Evolutionary conservation across 208 protist species (phyloP), one percentile per base, ranked within the genome.

Genomic region (Giardia muris): DNA sequence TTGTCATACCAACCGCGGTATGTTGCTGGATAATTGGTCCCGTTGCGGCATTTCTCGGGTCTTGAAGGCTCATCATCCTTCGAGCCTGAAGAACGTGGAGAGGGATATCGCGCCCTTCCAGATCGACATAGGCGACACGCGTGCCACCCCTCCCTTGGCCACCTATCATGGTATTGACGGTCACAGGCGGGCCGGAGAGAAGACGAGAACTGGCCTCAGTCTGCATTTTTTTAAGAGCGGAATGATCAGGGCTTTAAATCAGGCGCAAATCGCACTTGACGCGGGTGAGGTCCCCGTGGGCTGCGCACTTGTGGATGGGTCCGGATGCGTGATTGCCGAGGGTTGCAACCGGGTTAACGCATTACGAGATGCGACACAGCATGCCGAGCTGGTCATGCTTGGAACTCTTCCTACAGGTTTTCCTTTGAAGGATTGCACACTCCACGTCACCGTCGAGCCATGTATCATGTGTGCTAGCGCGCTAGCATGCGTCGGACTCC

Each of bases 391-490:
- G 19, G 30, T 76, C 19, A 30, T 30, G 30, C 30, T 76, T 10
- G 57, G 19, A 39, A 10, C 10, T 10, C 30, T 76, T 39, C 57
- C 57, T 39, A 39, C 57, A 39, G 57, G 57, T 30, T 39, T 30
- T 39, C 19, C 10, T 76, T 30, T 76, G 4, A 1, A 47, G 0
- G 93, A 95, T 0, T 97, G 96, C 92, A 93, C 94, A 10, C 91
- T 98, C 2, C 98, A 98, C 92, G 97, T 98, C 0, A 98, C 96
- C 0, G 95, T 97, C 0, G 97, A 98, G 90, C 97, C 97, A 30
- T 98, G 97, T 92, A 95, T 98, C 10, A 98, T 98, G 97, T 98
- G 97, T 93, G 96, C 96, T 0, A 95, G 95, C 1, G 96, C 97
- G 90, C 92, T 98, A 57, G 93, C 94, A 4, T 94, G 97, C 47